These are phyloP conservation scores for Naganishia friedmannii DNA, from an alignment of 768 basidiomycete species.

Conservation along the genomic window DNA sequence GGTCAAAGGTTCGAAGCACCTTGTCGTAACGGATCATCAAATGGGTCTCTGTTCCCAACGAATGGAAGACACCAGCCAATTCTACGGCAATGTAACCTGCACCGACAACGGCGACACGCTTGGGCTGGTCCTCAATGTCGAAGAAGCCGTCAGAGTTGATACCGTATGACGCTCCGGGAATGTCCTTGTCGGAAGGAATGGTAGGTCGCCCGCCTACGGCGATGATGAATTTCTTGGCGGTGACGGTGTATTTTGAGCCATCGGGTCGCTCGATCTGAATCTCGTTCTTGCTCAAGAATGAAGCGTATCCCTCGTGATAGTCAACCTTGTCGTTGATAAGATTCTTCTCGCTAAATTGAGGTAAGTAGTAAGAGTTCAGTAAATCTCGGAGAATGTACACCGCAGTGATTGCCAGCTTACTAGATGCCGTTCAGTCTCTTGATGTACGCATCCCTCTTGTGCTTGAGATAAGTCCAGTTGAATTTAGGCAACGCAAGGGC, in stretches of 20 bases:
- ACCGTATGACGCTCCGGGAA: conserved; percentile 81
- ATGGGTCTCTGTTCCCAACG: conserved; percentile 87
- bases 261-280: conserved; percentile 67
- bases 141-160: conserved; percentile 97
- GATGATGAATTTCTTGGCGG: conserved; percentile 73
- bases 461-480: conserved; percentile 86
- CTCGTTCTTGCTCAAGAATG: conserved; percentile 65
- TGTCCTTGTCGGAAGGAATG: conserved; percentile 69
- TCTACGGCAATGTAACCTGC: conserved; percentile 99
- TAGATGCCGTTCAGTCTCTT: conserved; percentile 69
- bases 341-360: conserved; percentile 63
- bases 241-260: conserved; percentile 67
- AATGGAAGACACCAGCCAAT: conserved; percentile 87
- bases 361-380: not conserved
- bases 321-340: conserved; percentile 83
- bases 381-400: not conserved
- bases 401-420: conserved; percentile 35
- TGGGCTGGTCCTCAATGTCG: conserved; percentile 81
- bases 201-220: conserved; percentile 84
- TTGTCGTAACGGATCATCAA: conserved; percentile 84
- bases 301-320: conserved; percentile 73
- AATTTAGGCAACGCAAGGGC: conserved; percentile 59
- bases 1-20: conserved; percentile 90
- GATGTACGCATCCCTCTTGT: conserved; percentile 94
- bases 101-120: conserved; percentile 87